These are phyloP conservation scores for Barnettozyma botsteinii DNA, from an alignment of 805 yeast genomes.

Conservation along the genomic window DNA sequence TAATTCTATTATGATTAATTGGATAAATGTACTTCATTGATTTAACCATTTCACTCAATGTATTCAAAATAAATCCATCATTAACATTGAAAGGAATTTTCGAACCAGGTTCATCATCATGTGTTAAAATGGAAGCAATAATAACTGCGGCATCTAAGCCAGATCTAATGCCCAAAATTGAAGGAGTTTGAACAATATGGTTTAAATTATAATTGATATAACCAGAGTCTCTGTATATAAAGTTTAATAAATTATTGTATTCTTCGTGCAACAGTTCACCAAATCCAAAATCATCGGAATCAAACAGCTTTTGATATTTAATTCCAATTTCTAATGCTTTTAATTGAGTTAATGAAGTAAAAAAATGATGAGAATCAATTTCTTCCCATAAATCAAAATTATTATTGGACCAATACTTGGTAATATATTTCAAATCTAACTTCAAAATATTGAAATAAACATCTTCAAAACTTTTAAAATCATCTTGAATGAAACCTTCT, in stretches of 20 bases:
- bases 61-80: slow-evolving; percentile 52
- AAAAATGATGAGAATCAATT: slow-evolving; percentile 65
- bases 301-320: slow-evolving; percentile 29
- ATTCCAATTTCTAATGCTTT: slow-evolving; percentile 61
- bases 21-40: slow-evolving; percentile 77
- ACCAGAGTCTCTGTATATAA: slow-evolving; percentile 28
- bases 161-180: slow-evolving; percentile 39
- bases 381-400: slow-evolving; percentile 97
- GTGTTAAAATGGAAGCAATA: slow-evolving; percentile 36
- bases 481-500: slow-evolving; percentile 24
- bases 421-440: slow-evolving; percentile 65
- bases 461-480: slow-evolving; percentile 24
- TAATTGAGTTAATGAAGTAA: slow-evolving; percentile 70
- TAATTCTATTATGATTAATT: slow-evolving; percentile 50
- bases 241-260: slow-evolving; percentile 22
- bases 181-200: slow-evolving; percentile 69
- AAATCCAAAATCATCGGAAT: slow-evolving; percentile 26
- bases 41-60: slow-evolving; percentile 53
- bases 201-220: slow-evolving; percentile 36
- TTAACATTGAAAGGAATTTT: slow-evolving; percentile 56
- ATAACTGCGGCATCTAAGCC: slow-evolving; percentile 81
- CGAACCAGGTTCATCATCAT: slow-evolving; percentile 39
- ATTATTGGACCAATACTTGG: slow-evolving; percentile 50
- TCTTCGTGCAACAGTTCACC: slow-evolving; percentile 17
- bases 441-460: slow-evolving; percentile 50